Base-by-base conservation (phyloP, 371 early-diverging fungal genomes). In the Gilbertella persicaria region DNA sequence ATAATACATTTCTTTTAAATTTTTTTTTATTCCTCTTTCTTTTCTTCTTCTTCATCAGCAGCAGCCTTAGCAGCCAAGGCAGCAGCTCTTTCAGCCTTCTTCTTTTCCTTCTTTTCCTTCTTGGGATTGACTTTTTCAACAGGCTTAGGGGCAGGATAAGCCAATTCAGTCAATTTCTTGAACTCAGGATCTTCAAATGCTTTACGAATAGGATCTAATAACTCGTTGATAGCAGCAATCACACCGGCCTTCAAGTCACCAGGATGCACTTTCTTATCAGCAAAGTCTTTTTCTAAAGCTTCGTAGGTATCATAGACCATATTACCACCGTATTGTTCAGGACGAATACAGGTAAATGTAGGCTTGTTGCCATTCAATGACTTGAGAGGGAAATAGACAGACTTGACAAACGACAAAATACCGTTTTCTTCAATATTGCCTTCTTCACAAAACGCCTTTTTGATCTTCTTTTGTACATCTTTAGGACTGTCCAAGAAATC, bases 391-490 rank as follows among this genome's bases (percentile, higher is more conserved):
- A 96, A 95, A 48, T 96, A 83, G 54, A 98, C 98, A 45, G 72
- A 69, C 75, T 94, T 91, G 66, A 94, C 80, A 70, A 99, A 95
- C 16, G 91, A 71, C 56, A 99, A 76, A 37, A 99, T 79, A 36
- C 99, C 99, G 71, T 97, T 97, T 53, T 94, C 88, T n/a, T 84
- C 81, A 36, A 95, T 82, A 69, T 98, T 98, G 44, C 98, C 98
- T 73, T 95, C 96, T 69, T 97, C 99, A 79, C 99, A 99, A 73
- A 98, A 99, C 14, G 98, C 95, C 80, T 95, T 96, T 56, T 88
- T 87, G 65, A 99, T 75, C 86, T 99, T 99, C 61, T 90, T 90
- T 63, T 79, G 70, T 23, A 99, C 95, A 19, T 84, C 67, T 64
- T 92, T 87, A 28, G 88, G 78, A 30, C 84, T 82, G 70, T 99